Evolutionary conservation across 768 basidiomycete genomes (phyloP), one percentile per base, ranked within the genome.

Genomic region (Phanerochaete carnosa): DNA sequence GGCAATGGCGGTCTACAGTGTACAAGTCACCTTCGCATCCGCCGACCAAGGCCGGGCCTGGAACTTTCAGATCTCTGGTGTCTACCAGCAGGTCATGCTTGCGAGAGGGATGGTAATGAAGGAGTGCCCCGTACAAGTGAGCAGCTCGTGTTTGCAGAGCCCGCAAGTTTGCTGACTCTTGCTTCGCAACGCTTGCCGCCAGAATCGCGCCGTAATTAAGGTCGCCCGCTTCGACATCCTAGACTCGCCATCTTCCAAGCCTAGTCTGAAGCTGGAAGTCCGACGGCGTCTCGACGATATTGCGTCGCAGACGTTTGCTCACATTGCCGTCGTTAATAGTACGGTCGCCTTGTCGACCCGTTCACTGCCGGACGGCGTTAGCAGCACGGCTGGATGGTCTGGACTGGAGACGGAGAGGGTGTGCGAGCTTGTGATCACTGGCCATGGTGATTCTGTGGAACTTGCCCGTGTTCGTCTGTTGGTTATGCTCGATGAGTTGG

Each of bases 401-500:
- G 94, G 95, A 1, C 83, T 98, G 16, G 96, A 98, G 77, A 92
- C 92, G 0, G 96, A 98, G 73, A 82, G 94, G 59, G 89, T 93
- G 50, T 98, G 96, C 68, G 94, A 97, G 70, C 81, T 98, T 45
- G 90, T 95, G 62, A 82, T 98, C 61, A 93, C 92, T 23, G 96
- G 96, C 1, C 81, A 84, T 47, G 89, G 90, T 45, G 93, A 97
- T 69, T 86, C 91, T 37, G 94, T 96, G 22, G 93, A 96, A 67
- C 80, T 95, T 28, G 96, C 96, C 30, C 86, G 94, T 65, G 92
- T 97, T 37, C 85, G 92, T 32, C 74, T 98, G 47, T 77, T 98
- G 64, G 95, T 96, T 60, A 93, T 98, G 86, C 76, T 98, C 65
- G 96, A 98, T 68, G 94, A 98, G 74, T 76, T 98, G 75, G 95